These are phyloP conservation scores for barrel medic (Medicago truncatula) DNA, from an alignment of 306 rosid species.

Conservation along the genomic window DNA sequence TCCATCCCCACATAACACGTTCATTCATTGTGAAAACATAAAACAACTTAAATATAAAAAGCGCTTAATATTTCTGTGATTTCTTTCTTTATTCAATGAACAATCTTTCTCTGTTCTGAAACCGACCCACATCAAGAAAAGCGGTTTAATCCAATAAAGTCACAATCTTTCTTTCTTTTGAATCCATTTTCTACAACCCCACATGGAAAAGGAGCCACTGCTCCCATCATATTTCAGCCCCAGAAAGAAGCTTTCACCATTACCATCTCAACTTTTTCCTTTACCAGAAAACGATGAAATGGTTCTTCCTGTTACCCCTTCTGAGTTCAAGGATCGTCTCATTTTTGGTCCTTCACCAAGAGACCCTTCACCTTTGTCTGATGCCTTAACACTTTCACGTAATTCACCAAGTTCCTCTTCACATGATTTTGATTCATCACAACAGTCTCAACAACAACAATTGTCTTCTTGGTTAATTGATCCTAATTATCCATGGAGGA, in stretches of 20 bases:
- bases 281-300: constrained; percentile 76
- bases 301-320: constrained; percentile 60
- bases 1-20: background rate
- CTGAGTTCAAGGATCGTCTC: constrained; percentile 76
- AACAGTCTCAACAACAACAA: constrained; percentile 31
- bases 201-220: constrained; percentile 88
- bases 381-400: constrained; percentile 63
- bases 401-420: constrained; percentile 60
- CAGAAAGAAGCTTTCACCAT: constrained; percentile 38
- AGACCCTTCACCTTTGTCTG: constrained; percentile 64
- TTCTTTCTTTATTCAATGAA: background rate
- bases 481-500: constrained; percentile 62
- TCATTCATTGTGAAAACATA: background rate
- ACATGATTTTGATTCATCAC: constrained; percentile 42
- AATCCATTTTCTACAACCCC: constrained; percentile 3
- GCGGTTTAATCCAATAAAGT: constrained; percentile 12
- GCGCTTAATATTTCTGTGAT: background rate
- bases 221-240: constrained; percentile 73
- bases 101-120: background rate
- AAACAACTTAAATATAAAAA: no score
- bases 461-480: constrained; percentile 66
- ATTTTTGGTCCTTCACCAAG: constrained; percentile 75
- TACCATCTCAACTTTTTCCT: constrained; percentile 45
- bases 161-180: background rate
- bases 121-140: constrained; percentile 5